Conservation (phyloP, 768 basidiomycete genomes). For the Amanita jacksonii region DNA sequence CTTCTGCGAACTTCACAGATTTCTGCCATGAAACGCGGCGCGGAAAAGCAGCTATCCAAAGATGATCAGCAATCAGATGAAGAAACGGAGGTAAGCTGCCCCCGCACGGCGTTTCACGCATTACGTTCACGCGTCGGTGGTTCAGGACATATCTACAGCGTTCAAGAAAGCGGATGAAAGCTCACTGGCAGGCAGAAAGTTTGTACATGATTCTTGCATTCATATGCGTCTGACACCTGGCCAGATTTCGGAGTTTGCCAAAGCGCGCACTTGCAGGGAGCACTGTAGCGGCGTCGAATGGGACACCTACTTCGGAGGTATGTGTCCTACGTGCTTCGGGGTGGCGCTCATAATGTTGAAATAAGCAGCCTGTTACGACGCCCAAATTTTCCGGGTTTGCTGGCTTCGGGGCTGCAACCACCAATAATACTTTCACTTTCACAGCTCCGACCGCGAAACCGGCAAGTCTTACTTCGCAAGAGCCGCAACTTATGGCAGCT, state of each 20-base stretch:
- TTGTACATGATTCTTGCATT: slow-evolving; percentile 17
- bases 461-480: slow-evolving; percentile 11
- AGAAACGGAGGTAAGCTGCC: slow-evolving; percentile 5
- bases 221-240: slow-evolving; percentile 10
- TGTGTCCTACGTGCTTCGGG: slow-evolving; percentile 4
- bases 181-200: slow-evolving; percentile 49
- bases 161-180: slow-evolving; percentile 48
- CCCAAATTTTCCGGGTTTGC: slow-evolving; percentile 43
- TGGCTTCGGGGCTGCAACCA: slow-evolving; percentile 36
- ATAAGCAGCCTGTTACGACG: slow-evolving; percentile 17
- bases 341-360: slow-evolving; percentile 8
- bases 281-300: slow-evolving; percentile 16
- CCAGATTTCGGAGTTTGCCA: slow-evolving; percentile 59
- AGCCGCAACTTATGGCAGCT: slow-evolving; percentile 6
- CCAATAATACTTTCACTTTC: slow-evolving; percentile 32
- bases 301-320: slow-evolving; percentile 14
- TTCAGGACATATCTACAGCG: neutral
- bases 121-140: slow-evolving; percentile 4
- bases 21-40: slow-evolving; percentile 71
- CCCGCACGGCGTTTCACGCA: neutral
- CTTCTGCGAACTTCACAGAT: neutral
- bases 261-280: slow-evolving; percentile 28
- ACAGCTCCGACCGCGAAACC: slow-evolving; percentile 19
- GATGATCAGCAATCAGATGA: slow-evolving; percentile 27
- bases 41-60: slow-evolving; percentile 62